These are phyloP conservation scores for Nymphaea colorata DNA, from an alignment of 164 flowering plant species.

Conservation along the genomic window DNA sequence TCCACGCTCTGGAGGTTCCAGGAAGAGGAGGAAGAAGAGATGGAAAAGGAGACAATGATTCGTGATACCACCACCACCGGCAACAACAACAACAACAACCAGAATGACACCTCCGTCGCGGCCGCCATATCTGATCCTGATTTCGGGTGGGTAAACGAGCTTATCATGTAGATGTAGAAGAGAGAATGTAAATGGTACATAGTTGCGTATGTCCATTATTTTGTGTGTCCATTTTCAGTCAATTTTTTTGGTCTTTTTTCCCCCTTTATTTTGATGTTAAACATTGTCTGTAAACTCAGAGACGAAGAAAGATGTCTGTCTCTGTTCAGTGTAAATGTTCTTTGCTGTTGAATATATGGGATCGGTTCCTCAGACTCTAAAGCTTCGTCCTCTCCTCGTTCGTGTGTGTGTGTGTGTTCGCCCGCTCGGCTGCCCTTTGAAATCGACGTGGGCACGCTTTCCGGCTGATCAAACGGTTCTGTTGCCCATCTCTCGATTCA, in stretches of 20 bases:
- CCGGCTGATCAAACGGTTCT: background rate
- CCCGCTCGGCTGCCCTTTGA: no score
- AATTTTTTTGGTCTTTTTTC: background rate
- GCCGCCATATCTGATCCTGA: conserved; percentile 1
- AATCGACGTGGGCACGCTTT: background rate
- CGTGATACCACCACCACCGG: background rate
- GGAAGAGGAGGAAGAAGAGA: background rate
- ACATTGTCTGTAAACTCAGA: background rate
- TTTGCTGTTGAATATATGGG: no score
- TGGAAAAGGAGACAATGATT: background rate
- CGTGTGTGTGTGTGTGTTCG: no score
- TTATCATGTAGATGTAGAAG: conserved; percentile 6
- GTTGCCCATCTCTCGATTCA: no score
- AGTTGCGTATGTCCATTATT: background rate
- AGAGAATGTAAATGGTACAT: background rate
- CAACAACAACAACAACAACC: background rate
- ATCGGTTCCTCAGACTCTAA: no score
- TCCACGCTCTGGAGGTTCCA: background rate
- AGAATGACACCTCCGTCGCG: background rate
- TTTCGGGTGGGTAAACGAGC: conserved; percentile 11
- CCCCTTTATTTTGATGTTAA: background rate
- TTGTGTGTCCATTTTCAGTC: background rate
- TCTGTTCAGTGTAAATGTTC: background rate
- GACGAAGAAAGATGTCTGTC: background rate
- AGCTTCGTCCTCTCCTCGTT: no score